A percentile compares a stretch with the other conserved stretches of the same genome.
These are phyloP conservation scores for Jatropha podagrica DNA, from an alignment of 441 rosid species.

Conservation along the genomic window DNA sequence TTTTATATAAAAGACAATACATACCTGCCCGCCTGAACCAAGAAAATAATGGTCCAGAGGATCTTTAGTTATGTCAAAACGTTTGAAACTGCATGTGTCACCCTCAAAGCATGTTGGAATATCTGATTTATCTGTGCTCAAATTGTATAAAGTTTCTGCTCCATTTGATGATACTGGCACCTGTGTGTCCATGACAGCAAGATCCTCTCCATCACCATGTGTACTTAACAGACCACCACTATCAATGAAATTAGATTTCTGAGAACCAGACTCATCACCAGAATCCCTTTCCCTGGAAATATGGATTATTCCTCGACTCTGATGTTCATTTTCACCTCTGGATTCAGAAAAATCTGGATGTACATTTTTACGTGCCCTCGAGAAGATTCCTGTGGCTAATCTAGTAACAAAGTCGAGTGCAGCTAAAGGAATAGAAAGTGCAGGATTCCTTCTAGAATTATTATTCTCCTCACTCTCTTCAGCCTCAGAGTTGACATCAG, in stretches of 20 bases:
- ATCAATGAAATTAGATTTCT: constrained; percentile 40
- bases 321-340: constrained; percentile 45
- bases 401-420: constrained; percentile 86
- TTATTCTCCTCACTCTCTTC: constrained; percentile 45
- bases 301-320: constrained; percentile 29
- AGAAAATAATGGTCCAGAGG: constrained; percentile 89
- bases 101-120: constrained; percentile 34
- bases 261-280: constrained; percentile 45
- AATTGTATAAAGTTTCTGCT: constrained; percentile 29
- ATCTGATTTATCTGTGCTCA: constrained; percentile 40
- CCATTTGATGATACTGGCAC: constrained; percentile 34
- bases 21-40: constrained; percentile 71
- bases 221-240: constrained; percentile 34
- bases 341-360: constrained; percentile 48
- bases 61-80: constrained; percentile 79
- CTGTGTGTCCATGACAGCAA: constrained; percentile 31
- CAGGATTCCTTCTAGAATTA: constrained; percentile 62
- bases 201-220: constrained; percentile 34
- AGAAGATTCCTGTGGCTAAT: constrained; percentile 82
- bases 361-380: constrained; percentile 57
- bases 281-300: constrained; percentile 38
- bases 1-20: background rate
- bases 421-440: constrained; percentile 84
- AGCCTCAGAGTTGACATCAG: constrained; percentile 39
- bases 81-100: constrained; percentile 53